Base-by-base conservation (phyloP, 2,329 filamentous ascomycete genomes). In the Biscogniauxia mediterranea region DNA sequence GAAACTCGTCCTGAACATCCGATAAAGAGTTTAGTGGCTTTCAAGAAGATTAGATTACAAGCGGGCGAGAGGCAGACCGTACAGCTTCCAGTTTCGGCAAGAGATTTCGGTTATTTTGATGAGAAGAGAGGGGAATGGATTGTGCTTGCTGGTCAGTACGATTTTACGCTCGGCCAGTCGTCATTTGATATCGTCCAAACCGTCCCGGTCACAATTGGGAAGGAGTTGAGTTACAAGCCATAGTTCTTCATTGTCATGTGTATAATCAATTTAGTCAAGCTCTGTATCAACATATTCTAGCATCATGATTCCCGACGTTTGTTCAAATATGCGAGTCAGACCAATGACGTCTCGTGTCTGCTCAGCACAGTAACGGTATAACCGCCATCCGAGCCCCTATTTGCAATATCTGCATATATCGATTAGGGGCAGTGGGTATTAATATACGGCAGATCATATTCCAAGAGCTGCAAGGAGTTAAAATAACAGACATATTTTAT, bases 31-130 rank as follows among this genome's bases (percentile, higher is more conserved):
- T 71, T 76, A 0, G 69, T 71, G 5, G 73, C 67, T 0, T 76
- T 76, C 26, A 54, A 67, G 6, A 76, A 76, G 65, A 61, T 73
- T 0, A 61, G 54, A 3, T 38, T 75, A 1, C 53, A 65, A 9
- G 28, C 73, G 0, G 65, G 68, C 0, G 69, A 73, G 51, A 62
- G 55, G 5, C 58, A 56, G 19, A 58, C 32, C 0, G 66, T 71
- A 0, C 46, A 60, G 0, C 42, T 76, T 3, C 13, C 25, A 0
- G 66, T 71, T 0, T 21, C 52, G 1, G 57, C 61, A 1, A 62
- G 67, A n/a, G 73, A 75, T 6, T 32, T 75, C 6, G 70, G 72
- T 0, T 69, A 69, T 21, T 76, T 69, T n/a, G 61, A 74, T 13
- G 65, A 70, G 15, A 38, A 46, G 0, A 19, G 21, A 19, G 58